Evolutionary conservation across 495 filamentous ascomycete genomes (phyloP), one percentile per base, ranked within the genome.

Genomic region (Penicillium flavigenum): DNA sequence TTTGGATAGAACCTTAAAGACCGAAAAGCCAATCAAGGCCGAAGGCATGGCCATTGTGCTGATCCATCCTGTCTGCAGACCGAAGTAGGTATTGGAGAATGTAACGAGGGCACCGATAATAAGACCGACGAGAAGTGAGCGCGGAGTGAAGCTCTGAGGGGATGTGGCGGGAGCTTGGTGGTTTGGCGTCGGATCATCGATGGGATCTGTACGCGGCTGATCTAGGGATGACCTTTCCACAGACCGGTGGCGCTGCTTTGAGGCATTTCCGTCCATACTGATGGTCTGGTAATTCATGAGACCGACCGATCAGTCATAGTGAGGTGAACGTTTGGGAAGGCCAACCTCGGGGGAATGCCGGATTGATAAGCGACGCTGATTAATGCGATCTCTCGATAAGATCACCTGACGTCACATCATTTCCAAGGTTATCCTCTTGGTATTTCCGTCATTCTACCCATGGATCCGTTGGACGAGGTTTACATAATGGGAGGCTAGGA

Each of bases 51-150:
- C 80, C 88, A 91, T 91, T 4, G 86, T 83, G 54, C 79, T 84
- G 52, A 88, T 81, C 93, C 94, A 99, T 63, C 95, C 95, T 4
- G 93, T 97, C 71, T 99, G 95, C 26, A 99, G 80, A 12, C 95
- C 95, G 65, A 98, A 99, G 69, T 97, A 99, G 79, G 90, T 96
- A 72, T 98, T 98, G 26, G 89, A 93, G 73, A 96, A 96, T 60
- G 88, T 92, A 58, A 96, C 96, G 42, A 98, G 76, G 3, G 91
- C 80, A 27, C 94, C 94, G 56, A 98, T 93, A 4, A 82, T 72
- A 7, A 98, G 74, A 36, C 94, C 94, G 50, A 91, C 90, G 27
- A 85, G 65, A 39, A 96, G 76, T 31, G 89, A 91, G 43, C 94
- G 88, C 16, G 85, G 19, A 7, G 95, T 98, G 72, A 99, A 97